Evolutionary conservation across 345 rosid genomes (phyloP).

Genomic region (Gossypium australe): DNA sequence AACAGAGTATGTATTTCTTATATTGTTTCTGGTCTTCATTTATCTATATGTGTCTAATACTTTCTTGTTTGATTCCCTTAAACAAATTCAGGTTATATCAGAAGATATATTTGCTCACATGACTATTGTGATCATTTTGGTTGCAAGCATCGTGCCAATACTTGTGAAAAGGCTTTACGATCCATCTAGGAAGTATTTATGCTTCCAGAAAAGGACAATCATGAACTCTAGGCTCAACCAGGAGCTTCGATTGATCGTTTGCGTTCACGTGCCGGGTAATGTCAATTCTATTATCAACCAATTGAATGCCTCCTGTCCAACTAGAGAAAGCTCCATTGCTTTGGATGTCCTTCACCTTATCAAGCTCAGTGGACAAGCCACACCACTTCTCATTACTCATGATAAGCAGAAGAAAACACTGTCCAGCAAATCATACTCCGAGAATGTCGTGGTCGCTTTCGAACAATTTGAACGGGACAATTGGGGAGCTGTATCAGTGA

Average conservation of each 20-base stretch:
- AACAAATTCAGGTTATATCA: background rate
- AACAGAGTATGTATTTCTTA: background rate
- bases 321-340: slow-evolving; percentile 6
- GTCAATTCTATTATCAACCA: slow-evolving; percentile 21
- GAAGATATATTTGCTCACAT: background rate
- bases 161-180: slow-evolving; percentile 15
- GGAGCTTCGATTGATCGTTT: slow-evolving; percentile 28
- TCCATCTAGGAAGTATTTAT: slow-evolving; percentile 24
- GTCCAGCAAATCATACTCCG: slow-evolving; percentile 10
- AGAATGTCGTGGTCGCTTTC: slow-evolving; percentile 19
- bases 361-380: slow-evolving; percentile 23
- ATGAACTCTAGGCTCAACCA: slow-evolving; percentile 11
- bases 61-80: background rate
- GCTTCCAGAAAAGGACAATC: slow-evolving; percentile 30
- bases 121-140: background rate
- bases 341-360: slow-evolving; percentile 29
- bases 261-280: slow-evolving; percentile 39
- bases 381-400: slow-evolving; percentile 33
- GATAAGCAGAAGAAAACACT: background rate
- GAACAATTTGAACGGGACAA: slow-evolving; percentile 19
- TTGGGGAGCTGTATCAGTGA: background rate
- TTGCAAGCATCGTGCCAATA: slow-evolving; percentile 3
- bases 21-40: too few species aligned
- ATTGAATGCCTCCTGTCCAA: slow-evolving; percentile 5
- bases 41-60: background rate